These are phyloP conservation scores for Escovopsis weberi DNA, from an alignment of 2,329 filamentous ascomycete species.

Conservation along the genomic window DNA sequence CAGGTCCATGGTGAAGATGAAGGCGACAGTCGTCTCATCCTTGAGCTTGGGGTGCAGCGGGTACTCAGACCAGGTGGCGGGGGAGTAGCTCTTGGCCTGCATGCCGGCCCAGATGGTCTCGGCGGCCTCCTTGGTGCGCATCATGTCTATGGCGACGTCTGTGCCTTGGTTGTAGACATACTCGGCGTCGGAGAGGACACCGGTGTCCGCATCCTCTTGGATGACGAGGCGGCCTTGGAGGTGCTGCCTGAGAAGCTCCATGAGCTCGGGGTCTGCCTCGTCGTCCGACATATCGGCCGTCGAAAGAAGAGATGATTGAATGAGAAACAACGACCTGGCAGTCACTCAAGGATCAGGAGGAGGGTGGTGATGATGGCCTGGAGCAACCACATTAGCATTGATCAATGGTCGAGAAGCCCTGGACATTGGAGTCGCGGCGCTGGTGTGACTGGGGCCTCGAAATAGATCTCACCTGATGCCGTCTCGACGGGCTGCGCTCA, in stretches of 20 bases:
- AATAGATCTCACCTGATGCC: no score
- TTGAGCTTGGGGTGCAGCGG: conserved; percentile 77
- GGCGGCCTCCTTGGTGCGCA: conserved; percentile 69
- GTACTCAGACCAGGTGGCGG: conserved; percentile 74
- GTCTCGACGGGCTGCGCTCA: no score
- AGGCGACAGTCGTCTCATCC: conserved; percentile 67
- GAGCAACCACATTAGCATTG: background rate
- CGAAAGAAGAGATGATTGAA: background rate
- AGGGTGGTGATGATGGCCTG: background rate
- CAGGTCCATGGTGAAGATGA: conserved; percentile 95
- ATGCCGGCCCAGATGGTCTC: conserved; percentile 66
- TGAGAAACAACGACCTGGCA: background rate
- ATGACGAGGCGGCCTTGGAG: conserved; percentile 45
- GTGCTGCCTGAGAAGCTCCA: conserved; percentile 73
- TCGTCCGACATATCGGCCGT: conserved; percentile 62
- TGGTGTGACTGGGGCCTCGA: background rate
- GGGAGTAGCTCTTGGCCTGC: conserved; percentile 71
- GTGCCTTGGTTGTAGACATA: conserved; percentile 85
- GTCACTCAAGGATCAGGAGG: no score
- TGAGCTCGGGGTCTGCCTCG: conserved; percentile 75
- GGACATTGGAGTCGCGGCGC: background rate
- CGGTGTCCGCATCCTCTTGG: conserved; percentile 54
- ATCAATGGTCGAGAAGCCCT: background rate
- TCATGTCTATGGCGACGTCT: conserved; percentile 79
- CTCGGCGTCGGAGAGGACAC: conserved; percentile 68